Evolutionary conservation across 805 yeast species (phyloP), one percentile per base, ranked within the genome.

Genomic region (Saturnispora sekii): DNA sequence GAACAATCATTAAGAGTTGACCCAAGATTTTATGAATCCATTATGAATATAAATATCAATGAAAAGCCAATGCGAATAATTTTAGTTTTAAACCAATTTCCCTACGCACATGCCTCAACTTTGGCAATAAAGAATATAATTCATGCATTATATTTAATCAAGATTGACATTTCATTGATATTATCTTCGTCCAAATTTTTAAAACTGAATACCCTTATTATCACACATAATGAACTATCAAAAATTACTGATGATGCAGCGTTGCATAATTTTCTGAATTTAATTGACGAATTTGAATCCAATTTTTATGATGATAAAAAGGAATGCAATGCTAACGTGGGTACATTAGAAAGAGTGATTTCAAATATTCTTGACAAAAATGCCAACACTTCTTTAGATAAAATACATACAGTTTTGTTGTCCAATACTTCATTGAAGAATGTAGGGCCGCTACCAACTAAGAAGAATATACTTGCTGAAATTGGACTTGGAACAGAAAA

Each of bases 101-200:
- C 45, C 4, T 48, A 57, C 1, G 52, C 56, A 9, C 36, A 49
- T 1, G 45, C 47, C 14, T 57, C 66, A 1, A 21, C 50, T 16
- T 32, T 53, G 5, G 45, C 61, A 5, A 44, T 62, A 11, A 56
- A 58, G 34, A 64, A 64, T 38, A 61, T 63, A 1, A 45, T 62
- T 6, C 53, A 48, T 37, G 55, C 63, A 40, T 42, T 64, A 6
- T 37, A 55, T 15, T 37, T 64, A 37, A 58, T 64, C 35, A 54
- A 54, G 30, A 60, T 63, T 17, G 58, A 59, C 26, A 45, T 64
- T 2, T 43, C 46, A 10, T 14, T 62, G 11, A 38, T 62, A 2
- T 50, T 59, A 16, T 44, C 55, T 6, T 56, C 62, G 3, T 40
- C 56, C 10, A 38, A 46, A 5, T 32, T 18, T n/a, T 32, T 61